A percentile compares a stretch with the other conserved stretches of the same genome.
phyloP scores from a whole-genome alignment of 805 yeast species.

The Suhomyces kilbournensis region DNA sequence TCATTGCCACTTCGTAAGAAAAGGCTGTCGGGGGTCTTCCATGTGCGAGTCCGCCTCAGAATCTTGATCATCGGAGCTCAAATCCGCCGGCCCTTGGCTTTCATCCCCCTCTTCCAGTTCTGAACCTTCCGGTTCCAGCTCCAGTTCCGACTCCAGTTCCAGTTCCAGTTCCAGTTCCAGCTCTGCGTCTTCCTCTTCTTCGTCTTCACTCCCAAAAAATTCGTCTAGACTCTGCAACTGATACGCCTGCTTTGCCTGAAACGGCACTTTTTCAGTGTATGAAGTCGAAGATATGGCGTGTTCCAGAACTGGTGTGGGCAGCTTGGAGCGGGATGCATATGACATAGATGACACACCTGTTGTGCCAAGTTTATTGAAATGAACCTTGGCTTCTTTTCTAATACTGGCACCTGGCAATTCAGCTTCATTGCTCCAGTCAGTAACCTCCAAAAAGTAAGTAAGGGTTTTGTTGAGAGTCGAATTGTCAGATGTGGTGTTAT shows the following conservation, averaged over 20 bases:
- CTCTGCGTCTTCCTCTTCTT: constrained; percentile 10
- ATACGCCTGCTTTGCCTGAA: constrained; percentile 35
- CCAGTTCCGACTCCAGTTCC: background rate
- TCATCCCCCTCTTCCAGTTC: background rate
- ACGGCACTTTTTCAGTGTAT: constrained; percentile 1
- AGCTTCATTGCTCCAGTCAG: constrained; percentile 45
- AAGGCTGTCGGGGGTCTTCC: background rate
- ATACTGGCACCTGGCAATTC: constrained; percentile 29
- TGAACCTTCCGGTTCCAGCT: background rate
- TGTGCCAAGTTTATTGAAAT: constrained; percentile 9
- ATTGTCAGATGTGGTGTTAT: background rate
- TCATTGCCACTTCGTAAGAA: background rate
- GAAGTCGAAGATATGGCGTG: constrained; percentile 25
- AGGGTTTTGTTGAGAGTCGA: constrained; percentile 1
- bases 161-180: constrained; percentile 4
- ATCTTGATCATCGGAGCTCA: background rate
- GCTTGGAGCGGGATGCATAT: constrained; percentile 11
- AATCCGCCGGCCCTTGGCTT: background rate
- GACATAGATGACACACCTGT: constrained; percentile 9
- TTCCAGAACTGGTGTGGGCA: constrained; percentile 17
- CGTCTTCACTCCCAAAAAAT: constrained; percentile 53
- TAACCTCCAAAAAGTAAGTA: constrained; percentile 24
- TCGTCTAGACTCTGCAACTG: constrained; percentile 82
- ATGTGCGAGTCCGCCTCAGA: background rate
- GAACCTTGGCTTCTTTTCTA: constrained; percentile 24